phyloP scores from a whole-genome alignment of 2,329 filamentous ascomycete genomes.

The Fonsecaea multimorphosa region DNA sequence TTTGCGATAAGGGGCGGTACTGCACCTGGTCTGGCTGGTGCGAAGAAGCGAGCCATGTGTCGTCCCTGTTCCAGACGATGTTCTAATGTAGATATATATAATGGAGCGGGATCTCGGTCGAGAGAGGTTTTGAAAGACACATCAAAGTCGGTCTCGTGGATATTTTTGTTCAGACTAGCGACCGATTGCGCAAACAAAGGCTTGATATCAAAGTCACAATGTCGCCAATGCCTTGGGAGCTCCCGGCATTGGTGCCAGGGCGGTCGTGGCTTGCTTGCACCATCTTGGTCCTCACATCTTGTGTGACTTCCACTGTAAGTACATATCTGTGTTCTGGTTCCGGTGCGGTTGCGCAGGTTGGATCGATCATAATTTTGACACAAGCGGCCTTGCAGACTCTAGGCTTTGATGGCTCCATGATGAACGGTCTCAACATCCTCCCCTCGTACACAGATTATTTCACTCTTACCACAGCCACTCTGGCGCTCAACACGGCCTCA shows the following conservation, averaged over 20 bases:
- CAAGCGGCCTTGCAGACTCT: slow-evolving; percentile 34
- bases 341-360: background rate
- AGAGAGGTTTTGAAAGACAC: background rate
- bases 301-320: slow-evolving; percentile 33
- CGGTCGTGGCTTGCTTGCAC: slow-evolving; percentile 20
- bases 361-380: background rate
- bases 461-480: slow-evolving; percentile 58
- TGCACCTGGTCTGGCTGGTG: background rate
- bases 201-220: background rate
- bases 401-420: slow-evolving; percentile 57
- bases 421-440: slow-evolving; percentile 65
- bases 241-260: slow-evolving; percentile 26
- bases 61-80: background rate
- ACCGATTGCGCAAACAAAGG: background rate
- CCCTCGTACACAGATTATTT: slow-evolving; percentile 64
- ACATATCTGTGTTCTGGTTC: background rate
- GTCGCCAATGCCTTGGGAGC: slow-evolving; percentile 25
- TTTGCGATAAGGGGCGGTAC: background rate
- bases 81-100: background rate
- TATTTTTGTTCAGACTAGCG: background rate
- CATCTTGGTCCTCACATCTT: slow-evolving; percentile 31
- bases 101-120: background rate
- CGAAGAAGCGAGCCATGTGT: background rate
- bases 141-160: background rate
- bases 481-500: slow-evolving; percentile 61